Percentiles rank a stretch among this genome's conserved stretches.
These are phyloP conservation scores for Achaetomiella virescens DNA, from an alignment of 495 filamentous ascomycete genomes.

Conservation along the genomic window DNA sequence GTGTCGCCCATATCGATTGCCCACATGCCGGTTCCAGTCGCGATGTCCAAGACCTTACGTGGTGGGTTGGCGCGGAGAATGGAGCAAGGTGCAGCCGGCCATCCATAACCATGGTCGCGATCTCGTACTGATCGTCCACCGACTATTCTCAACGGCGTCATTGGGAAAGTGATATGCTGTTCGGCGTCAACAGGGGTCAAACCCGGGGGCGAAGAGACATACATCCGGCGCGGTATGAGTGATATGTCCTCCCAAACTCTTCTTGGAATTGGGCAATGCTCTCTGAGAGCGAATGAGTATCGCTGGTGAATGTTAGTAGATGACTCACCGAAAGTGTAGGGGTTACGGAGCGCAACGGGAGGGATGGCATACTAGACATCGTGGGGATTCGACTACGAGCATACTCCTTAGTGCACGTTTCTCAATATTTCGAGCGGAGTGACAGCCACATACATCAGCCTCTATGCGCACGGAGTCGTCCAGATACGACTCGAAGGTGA, in stretches of 20 bases:
- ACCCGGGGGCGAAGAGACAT: conserved; percentile 4
- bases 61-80: conserved; percentile 40
- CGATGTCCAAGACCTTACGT: conserved; percentile 58
- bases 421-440: background rate
- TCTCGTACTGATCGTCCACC: conserved; percentile 55
- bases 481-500: conserved; percentile 32
- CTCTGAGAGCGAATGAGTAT: conserved; percentile 32
- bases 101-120: conserved; percentile 49
- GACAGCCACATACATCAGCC: conserved; percentile 26
- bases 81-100: conserved; percentile 54
- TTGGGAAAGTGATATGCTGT: conserved; percentile 55
- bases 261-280: conserved; percentile 44
- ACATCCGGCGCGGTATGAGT: conserved; percentile 48
- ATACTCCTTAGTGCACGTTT: background rate
- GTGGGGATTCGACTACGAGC: conserved; percentile 3
- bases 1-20: conserved; percentile 42
- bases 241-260: conserved; percentile 58
- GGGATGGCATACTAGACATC: conserved; percentile 16
- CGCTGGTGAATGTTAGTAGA: conserved; percentile 17
- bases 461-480: conserved; percentile 24
- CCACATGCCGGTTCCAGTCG: conserved; percentile 58
- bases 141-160: conserved; percentile 47
- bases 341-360: background rate
- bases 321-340: background rate
- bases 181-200: conserved; percentile 14